Percentiles rank a stretch among this genome's conserved stretches.
Conservation (phyloP, 2,329 filamentous ascomycete species). For the Ophiostoma tasmaniense region DNA sequence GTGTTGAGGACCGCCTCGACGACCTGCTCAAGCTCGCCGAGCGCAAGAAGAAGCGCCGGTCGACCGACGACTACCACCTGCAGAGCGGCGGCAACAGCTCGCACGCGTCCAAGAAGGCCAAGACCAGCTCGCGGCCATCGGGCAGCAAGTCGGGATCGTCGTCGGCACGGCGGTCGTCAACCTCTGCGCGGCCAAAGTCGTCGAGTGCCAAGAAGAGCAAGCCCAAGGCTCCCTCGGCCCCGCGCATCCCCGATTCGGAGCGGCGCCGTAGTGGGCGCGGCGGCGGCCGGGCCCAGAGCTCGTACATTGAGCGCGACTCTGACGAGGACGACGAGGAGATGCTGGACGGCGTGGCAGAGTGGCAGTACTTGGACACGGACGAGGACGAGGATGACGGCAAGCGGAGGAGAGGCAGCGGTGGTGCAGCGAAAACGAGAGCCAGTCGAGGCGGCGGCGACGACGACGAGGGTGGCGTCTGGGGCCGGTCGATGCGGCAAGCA, state of each 20-base stretch:
- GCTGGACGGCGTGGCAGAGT: slow-evolving; percentile 51
- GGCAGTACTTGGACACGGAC: slow-evolving; percentile 41
- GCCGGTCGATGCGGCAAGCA: slow-evolving; percentile 15
- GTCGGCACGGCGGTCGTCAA: slow-evolving; percentile 25
- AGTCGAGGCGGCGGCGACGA: slow-evolving; percentile 5
- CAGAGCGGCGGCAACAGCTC: slow-evolving; percentile 25
- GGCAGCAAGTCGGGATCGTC: slow-evolving; percentile 26
- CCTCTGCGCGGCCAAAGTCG: not conserved
- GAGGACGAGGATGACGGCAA: slow-evolving; percentile 17
- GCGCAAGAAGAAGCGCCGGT: slow-evolving; percentile 63
- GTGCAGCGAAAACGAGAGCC: not conserved
- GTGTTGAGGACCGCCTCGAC: slow-evolving; percentile 67
- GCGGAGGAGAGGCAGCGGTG: not conserved
- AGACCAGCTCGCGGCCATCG: slow-evolving; percentile 26
- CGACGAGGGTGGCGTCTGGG: slow-evolving; percentile 12
- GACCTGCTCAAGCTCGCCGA: slow-evolving; percentile 56
- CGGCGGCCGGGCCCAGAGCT: slow-evolving; percentile 32
- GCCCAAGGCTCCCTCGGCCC: slow-evolving; percentile 11
- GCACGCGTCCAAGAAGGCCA: slow-evolving; percentile 34
- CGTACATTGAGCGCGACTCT: slow-evolving; percentile 50
- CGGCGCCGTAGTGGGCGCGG: slow-evolving; percentile 48
- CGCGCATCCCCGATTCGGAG: slow-evolving; percentile 33
- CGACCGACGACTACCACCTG: slow-evolving; percentile 39
- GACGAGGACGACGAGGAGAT: slow-evolving; percentile 54
- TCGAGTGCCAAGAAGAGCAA: slow-evolving; percentile 11